A percentile compares a stretch with the other conserved stretches of the same genome.
Evolutionary conservation across 495 filamentous ascomycete species (phyloP).

Genomic region (Aspergillus olivimuriae): DNA sequence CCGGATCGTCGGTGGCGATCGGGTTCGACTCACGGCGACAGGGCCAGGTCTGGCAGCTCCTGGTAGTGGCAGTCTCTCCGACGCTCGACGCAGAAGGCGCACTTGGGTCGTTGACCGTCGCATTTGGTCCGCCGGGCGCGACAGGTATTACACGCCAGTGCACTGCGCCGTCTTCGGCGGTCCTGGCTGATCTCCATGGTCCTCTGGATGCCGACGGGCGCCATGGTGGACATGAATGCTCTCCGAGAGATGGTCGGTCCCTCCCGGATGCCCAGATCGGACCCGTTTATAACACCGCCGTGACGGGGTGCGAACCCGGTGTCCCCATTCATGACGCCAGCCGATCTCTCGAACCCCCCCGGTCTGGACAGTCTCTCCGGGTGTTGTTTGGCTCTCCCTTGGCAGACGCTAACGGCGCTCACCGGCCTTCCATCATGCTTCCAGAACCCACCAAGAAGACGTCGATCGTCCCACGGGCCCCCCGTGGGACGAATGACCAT

Average conservation of each 20-base stretch:
- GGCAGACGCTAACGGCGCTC: neutral
- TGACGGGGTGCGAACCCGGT: too few species aligned
- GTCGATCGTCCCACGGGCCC: too few species aligned
- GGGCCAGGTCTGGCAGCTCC: neutral
- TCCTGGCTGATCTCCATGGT: neutral
- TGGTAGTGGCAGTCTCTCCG: conserved; percentile 5
- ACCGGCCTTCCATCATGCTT: neutral
- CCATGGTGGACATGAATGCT: too few species aligned
- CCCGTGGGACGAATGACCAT: too few species aligned
- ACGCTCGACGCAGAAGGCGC: neutral
- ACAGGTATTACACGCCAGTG: conserved; percentile 4
- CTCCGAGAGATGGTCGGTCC: too few species aligned
- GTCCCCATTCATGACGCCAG: too few species aligned
- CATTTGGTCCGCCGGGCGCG: neutral
- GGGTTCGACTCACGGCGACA: neutral
- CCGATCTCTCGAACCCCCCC: too few species aligned
- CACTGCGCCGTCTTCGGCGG: neutral
- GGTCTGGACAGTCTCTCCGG: neutral
- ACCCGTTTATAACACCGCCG: too few species aligned
- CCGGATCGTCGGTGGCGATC: too few species aligned
- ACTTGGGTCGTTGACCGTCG: conserved; percentile 2
- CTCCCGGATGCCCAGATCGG: too few species aligned
- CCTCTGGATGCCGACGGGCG: neutral
- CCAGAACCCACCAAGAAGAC: neutral
- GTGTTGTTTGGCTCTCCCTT: neutral